Conservation (phyloP, 2,329 filamentous ascomycete species). For the Ampelomyces quisqualis region DNA sequence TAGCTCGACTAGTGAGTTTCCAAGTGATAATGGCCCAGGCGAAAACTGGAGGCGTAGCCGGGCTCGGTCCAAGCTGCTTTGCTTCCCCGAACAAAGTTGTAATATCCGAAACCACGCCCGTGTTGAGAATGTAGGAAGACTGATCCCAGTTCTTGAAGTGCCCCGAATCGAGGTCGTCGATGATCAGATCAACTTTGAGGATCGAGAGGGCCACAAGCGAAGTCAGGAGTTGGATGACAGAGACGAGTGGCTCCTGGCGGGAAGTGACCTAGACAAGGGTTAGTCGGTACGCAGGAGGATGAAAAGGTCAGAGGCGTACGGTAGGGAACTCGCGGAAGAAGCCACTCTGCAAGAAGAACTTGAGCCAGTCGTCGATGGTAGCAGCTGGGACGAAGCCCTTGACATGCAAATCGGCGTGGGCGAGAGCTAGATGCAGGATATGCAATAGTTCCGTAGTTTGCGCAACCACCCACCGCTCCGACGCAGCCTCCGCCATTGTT, state of each 20-base stretch:
- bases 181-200: conserved; percentile 65
- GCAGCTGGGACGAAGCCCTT: conserved; percentile 33
- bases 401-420: conserved; percentile 61
- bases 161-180: conserved; percentile 49
- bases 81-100: conserved; percentile 69
- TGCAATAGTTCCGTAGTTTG: conserved; percentile 71
- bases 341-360: conserved; percentile 22
- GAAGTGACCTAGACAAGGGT: conserved; percentile 8
- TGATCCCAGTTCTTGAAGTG: conserved; percentile 28
- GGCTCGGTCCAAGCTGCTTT: conserved; percentile 54
- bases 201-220: conserved; percentile 71
- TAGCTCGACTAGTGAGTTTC: conserved; percentile 26
- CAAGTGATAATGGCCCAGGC: conserved; percentile 71
- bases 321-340: conserved; percentile 68
- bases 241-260: conserved; percentile 51
- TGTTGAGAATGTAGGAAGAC: conserved; percentile 67
- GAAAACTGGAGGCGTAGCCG: conserved; percentile 72
- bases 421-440: conserved; percentile 70
- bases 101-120: conserved; percentile 68
- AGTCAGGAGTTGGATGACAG: conserved; percentile 68
- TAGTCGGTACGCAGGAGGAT: neutral
- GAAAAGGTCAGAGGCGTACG: conserved; percentile 44
- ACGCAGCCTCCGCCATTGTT: conserved; percentile 56
- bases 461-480: conserved; percentile 63
- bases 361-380: conserved; percentile 41